Evolutionary conservation across 148 eudicot genomes (phyloP), one percentile per base, ranked within the genome.

Genomic region (Amaranthus hypochondriacus): DNA sequence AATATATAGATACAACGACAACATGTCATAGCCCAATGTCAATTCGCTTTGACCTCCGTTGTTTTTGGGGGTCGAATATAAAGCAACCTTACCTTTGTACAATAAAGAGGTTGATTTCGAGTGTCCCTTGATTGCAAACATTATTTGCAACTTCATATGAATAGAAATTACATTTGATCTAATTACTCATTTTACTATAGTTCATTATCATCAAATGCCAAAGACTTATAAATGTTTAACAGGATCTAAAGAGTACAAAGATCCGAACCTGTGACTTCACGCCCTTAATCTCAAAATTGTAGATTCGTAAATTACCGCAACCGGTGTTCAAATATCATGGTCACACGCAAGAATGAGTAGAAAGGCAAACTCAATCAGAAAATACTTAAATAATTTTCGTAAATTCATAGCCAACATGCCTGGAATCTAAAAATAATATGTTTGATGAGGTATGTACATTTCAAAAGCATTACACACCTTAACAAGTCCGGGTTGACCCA

Each of bases 401-500:
- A 70, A 68, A 60, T 18, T 65, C 70, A 71, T 76, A 55, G 53
- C 15, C 78, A 62, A 64, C 68, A 70, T 68, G 48, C 70, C 62
- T 68, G 21, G 66, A 50, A 15, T 21, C 56, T 62, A 2, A 14
- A 70, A 69, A 18, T 12, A 65, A 74, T 18, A 63, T 50, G 51
- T 10, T 13, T 12, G 47, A 48, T 51, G 6, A 55, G 77, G 71
- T 43, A 28, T 67, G 62, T 18, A 15, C 53, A 56, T 54, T 42
- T 9, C 74, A 56, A 51, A 71, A 48, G 7, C 48, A 54, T 62
- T 18, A 78, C 78, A 65, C 66, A 96, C 99, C 97, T 96, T 96
- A 56, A 79, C 92, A 85, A 86, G 87, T 81, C 78, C 84, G 74
- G 99, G 97, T 60, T 88, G 89, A 56, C 73, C 90, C 76, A 92